Evolutionary conservation across 345 rosid genomes (phyloP).

Genomic region (Carallia pectinifolia): DNA sequence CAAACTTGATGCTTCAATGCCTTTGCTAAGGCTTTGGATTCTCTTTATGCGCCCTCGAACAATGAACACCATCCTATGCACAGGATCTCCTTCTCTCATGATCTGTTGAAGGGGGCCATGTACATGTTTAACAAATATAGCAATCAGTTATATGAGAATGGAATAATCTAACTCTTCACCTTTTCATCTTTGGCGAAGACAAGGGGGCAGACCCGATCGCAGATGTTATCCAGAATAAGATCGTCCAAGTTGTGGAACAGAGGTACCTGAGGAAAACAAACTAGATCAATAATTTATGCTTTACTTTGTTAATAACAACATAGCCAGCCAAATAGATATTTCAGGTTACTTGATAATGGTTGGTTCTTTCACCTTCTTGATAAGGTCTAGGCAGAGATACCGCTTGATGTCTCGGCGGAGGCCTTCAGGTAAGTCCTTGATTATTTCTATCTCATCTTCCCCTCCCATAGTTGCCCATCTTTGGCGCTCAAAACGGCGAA

Average conservation of each 20-base stretch:
- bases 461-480: slow-evolving; percentile 76
- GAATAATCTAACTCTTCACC: slow-evolving; percentile 30
- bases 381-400: slow-evolving; percentile 77
- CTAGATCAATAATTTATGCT: too few species aligned
- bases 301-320: not conserved
- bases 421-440: slow-evolving; percentile 79
- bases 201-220: slow-evolving; percentile 74
- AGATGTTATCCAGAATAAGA: slow-evolving; percentile 86
- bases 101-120: slow-evolving; percentile 39
- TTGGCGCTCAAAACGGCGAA: slow-evolving; percentile 69
- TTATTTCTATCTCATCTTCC: slow-evolving; percentile 67
- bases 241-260: slow-evolving; percentile 74
- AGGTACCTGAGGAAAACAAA: slow-evolving; percentile 52
- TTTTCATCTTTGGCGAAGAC: slow-evolving; percentile 83
- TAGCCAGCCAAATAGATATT: not conserved
- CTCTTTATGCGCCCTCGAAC: slow-evolving; percentile 60
- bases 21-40: slow-evolving; percentile 71
- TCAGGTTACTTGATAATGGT: not conserved
- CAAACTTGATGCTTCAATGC: slow-evolving; percentile 56
- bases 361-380: slow-evolving; percentile 52
- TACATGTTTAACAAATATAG: too few species aligned
- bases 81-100: slow-evolving; percentile 95
- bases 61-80: slow-evolving; percentile 69
- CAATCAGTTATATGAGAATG: not conserved
- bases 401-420: slow-evolving; percentile 86